Percentiles rank a stretch among this genome's conserved stretches.
phyloP scores from a whole-genome alignment of 371 early-diverging fungal genomes.

The Funneliformis caledonium region DNA sequence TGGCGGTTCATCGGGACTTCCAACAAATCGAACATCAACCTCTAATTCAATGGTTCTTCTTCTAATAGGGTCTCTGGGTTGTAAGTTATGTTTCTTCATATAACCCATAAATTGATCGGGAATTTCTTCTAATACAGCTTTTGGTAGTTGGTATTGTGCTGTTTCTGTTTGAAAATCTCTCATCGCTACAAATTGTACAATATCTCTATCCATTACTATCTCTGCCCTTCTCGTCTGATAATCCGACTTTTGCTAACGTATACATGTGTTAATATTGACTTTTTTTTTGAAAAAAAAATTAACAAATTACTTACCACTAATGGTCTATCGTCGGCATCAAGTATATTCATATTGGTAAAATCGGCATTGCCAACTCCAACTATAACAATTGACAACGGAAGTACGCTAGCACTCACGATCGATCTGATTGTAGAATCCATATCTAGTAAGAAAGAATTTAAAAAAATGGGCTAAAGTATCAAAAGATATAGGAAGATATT shows the following conservation, averaged over 20 bases:
- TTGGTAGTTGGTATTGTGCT: conserved; percentile 44
- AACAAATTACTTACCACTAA: background rate
- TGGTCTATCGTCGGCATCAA: conserved; percentile 25
- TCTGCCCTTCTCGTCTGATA: background rate
- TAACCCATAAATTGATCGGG: conserved; percentile 47
- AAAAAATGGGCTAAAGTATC: background rate
- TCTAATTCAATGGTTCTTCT: background rate
- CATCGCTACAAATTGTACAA: conserved; percentile 62
- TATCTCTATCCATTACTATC: conserved; percentile 51
- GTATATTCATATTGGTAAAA: conserved; percentile 44
- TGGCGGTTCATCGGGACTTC: background rate
- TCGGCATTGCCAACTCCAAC: conserved; percentile 63
- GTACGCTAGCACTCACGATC: conserved; percentile 53
- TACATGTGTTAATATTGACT: background rate
- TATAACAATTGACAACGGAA: conserved; percentile 61
- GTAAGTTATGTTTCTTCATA: conserved; percentile 8
- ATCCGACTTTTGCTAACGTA: background rate
- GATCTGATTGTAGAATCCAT: conserved; percentile 54
- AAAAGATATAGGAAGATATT: background rate
- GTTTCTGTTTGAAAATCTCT: conserved; percentile 47
- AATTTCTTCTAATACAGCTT: conserved; percentile 51
- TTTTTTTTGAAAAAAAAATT: background rate
- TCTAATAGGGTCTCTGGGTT: background rate
- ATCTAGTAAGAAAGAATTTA: conserved; percentile 41
- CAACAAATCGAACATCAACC: background rate